Percentiles rank a stretch among this genome's conserved stretches.
phyloP scores from a whole-genome alignment of 2,329 filamentous ascomycete genomes.

The Phaeosphaeriaceae sp. region DNA sequence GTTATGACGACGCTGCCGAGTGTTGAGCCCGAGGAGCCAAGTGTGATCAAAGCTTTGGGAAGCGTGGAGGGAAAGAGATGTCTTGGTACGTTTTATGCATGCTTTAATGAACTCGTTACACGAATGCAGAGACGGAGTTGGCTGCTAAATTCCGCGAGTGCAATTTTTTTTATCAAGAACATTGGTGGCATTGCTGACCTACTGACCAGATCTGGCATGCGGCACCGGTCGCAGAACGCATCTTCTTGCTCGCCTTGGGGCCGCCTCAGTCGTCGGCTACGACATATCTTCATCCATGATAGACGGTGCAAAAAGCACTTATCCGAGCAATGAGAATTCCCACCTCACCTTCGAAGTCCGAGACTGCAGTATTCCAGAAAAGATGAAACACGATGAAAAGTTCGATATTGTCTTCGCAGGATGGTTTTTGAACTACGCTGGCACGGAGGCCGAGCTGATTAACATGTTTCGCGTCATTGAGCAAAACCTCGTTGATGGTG shows the following conservation, averaged over 20 bases:
- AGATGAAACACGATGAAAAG: neutral
- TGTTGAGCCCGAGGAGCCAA: constrained; percentile 29
- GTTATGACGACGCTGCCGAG: constrained; percentile 29
- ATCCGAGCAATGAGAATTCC: constrained; percentile 19
- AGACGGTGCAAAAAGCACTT: constrained; percentile 21
- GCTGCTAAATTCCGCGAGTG: no score
- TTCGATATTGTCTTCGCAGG: constrained; percentile 40
- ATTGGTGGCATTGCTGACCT: neutral
- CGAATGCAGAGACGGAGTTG: no score
- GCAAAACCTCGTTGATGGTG: constrained; percentile 18
- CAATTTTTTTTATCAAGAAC: neutral
- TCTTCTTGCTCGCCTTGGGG: constrained; percentile 30
- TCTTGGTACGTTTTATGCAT: constrained; percentile 28
- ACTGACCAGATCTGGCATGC: constrained; percentile 36
- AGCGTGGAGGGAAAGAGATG: constrained; percentile 28
- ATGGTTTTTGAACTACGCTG: constrained; percentile 43
- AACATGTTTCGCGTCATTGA: constrained; percentile 34
- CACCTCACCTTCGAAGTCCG: constrained; percentile 27
- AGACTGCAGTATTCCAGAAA: constrained; percentile 29
- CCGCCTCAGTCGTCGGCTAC: constrained; percentile 25
- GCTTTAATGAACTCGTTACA: no score
- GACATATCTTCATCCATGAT: constrained; percentile 41
- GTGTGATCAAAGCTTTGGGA: constrained; percentile 27
- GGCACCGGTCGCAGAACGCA: constrained; percentile 36
- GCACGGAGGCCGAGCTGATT: constrained; percentile 23